These are phyloP conservation scores for Solanum etuberosum DNA, from an alignment of 257 asterid species.

Conservation along the genomic window DNA sequence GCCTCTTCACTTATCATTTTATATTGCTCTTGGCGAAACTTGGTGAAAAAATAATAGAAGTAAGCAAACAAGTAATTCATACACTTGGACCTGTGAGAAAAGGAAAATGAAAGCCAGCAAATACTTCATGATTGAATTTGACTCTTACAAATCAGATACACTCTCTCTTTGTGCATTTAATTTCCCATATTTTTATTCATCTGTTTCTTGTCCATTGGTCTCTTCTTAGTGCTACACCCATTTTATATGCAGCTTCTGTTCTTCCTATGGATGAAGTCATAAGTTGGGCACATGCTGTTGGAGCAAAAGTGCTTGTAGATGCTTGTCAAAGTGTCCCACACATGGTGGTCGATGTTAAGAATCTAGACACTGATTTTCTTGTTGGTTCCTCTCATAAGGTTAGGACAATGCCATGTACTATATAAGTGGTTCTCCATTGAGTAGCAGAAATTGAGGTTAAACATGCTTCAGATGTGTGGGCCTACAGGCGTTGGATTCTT, in stretches of 20 bases:
- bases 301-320: constrained; percentile 90
- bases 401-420: constrained; percentile 17
- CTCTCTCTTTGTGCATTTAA: neutral
- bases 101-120: neutral
- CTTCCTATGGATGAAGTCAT: constrained; percentile 77
- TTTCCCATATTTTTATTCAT: neutral
- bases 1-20: neutral
- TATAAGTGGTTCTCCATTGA: constrained; percentile 13
- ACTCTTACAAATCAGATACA: neutral
- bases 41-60: neutral
- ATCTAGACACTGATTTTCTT: constrained; percentile 74
- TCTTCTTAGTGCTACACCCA: neutral
- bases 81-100: neutral
- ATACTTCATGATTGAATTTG: neutral
- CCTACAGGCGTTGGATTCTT: constrained; percentile 99
- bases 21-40: neutral
- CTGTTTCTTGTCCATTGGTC: neutral
- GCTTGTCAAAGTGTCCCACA: constrained; percentile 99
- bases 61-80: neutral
- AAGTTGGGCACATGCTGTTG: constrained; percentile 85
- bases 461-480: constrained; percentile 99
- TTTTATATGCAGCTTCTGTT: constrained; percentile 53
- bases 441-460: constrained; percentile 44
- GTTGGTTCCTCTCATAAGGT: constrained; percentile 99
- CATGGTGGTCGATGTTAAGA: constrained; percentile 79